Evolutionary conservation across 2,329 filamentous ascomycete genomes (phyloP).

Genomic region (Talaromyces sp.): DNA sequence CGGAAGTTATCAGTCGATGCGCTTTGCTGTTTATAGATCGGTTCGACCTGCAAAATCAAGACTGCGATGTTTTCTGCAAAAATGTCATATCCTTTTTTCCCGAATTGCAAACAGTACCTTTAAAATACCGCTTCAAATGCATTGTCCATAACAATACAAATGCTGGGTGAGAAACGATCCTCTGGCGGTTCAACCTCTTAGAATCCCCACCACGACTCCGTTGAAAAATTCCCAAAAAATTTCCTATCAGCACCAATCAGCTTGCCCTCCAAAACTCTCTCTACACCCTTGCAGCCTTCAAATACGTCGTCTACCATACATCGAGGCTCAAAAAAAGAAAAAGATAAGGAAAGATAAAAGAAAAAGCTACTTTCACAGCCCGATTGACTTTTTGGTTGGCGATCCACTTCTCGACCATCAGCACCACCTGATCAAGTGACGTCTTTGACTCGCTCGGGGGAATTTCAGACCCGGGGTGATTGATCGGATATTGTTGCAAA

Average conservation of each 20-base stretch:
- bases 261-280: not conserved
- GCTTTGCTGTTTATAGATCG: not conserved
- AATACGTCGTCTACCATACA: not conserved
- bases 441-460: slow-evolving; percentile 5
- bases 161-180: not conserved
- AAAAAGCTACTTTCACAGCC: not conserved
- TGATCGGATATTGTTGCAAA: not conserved
- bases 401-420: not conserved
- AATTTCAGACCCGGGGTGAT: not conserved
- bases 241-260: not conserved
- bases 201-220: not conserved
- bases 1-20: too few relatives aligned
- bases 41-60: not conserved
- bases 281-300: not conserved
- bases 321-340: not conserved
- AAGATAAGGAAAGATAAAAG: not conserved
- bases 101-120: not conserved
- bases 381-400: not conserved
- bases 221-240: not conserved
- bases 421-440: slow-evolving; percentile 4
- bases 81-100: too few relatives aligned
- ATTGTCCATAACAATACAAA: not conserved
- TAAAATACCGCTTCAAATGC: too few relatives aligned
- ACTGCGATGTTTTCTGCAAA: not conserved
- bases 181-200: not conserved